phyloP scores from a whole-genome alignment of 2,329 filamentous ascomycete genomes.

The Arthrobotrys sphaeroides region DNA sequence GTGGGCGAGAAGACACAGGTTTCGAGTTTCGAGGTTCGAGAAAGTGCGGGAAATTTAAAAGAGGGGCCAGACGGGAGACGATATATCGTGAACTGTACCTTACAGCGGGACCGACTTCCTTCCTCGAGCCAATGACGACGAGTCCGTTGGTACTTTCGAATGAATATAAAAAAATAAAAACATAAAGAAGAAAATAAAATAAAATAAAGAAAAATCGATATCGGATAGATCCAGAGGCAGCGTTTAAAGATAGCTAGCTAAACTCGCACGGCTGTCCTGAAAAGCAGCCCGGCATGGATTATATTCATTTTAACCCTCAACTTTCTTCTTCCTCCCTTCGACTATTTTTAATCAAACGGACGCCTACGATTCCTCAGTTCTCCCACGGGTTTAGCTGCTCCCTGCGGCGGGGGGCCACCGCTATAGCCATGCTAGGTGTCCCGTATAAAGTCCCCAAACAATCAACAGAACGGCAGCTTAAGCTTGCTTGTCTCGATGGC shows the following conservation, averaged over 20 bases:
- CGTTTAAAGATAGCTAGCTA: slow-evolving; percentile 9
- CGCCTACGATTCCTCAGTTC: background rate
- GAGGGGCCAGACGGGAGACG: background rate
- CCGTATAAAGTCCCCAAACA: slow-evolving; percentile 28
- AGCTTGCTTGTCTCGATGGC: slow-evolving; percentile 30
- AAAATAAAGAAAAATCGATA: slow-evolving; percentile 4
- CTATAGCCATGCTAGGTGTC: background rate
- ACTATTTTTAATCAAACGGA: slow-evolving; percentile 48
- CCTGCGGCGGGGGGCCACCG: slow-evolving; percentile 3
- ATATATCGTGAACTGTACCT: slow-evolving; percentile 33
- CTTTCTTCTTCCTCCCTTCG: background rate
- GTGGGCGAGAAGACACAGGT: slow-evolving; percentile 1
- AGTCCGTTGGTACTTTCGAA: background rate
- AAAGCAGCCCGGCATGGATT: background rate
- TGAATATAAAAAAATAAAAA: background rate
- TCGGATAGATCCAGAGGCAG: slow-evolving; percentile 28
- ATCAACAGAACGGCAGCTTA: slow-evolving; percentile 39
- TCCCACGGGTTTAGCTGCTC: background rate
- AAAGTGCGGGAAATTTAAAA: slow-evolving; percentile 26
- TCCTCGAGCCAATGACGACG: slow-evolving; percentile 33
- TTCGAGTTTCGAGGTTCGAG: slow-evolving; percentile 24
- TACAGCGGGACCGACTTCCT: slow-evolving; percentile 49
- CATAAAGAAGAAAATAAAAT: background rate
- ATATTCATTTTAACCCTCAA: slow-evolving; percentile 9
- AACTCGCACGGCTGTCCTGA: background rate